Evolutionary conservation across 352 stramenopile genomes (phyloP).

Genomic region (Aphanomyces invadans): DNA sequence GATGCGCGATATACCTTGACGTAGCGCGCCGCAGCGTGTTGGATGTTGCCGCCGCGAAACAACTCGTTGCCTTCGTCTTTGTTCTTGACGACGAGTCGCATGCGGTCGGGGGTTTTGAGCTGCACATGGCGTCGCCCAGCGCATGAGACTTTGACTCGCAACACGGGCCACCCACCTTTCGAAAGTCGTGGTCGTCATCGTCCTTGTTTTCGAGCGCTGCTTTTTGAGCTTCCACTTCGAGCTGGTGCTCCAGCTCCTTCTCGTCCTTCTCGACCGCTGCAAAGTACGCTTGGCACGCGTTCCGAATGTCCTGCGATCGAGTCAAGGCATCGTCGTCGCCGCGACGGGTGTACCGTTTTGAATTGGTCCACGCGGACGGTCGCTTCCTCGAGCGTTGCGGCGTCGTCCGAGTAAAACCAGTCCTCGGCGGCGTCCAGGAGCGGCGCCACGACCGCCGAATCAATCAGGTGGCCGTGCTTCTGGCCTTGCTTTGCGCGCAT

Average conservation of each 20-base stretch:
- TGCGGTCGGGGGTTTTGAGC: conserved; percentile 88
- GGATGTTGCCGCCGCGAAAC: conserved; percentile 87
- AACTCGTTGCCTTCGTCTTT: conserved; percentile 94
- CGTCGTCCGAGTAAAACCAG: conserved; percentile 89
- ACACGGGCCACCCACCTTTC: conserved; percentile 38
- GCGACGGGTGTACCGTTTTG: conserved; percentile 22
- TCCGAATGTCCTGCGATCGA: conserved; percentile 32
- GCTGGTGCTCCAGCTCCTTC: conserved; percentile 54
- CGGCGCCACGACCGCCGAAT: conserved; percentile 44
- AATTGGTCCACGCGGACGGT: conserved; percentile 48
- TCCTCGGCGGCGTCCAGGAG: conserved; percentile 80
- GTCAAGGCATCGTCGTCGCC: not conserved
- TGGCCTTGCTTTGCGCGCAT: conserved; percentile 72
- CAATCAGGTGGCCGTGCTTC: conserved; percentile 69
- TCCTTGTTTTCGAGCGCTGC: conserved; percentile 62
- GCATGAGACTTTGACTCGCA: not conserved
- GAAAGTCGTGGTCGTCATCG: conserved; percentile 83
- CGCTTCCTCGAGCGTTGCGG: conserved; percentile 50
- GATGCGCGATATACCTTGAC: conserved; percentile 47
- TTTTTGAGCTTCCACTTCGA: conserved; percentile 65
- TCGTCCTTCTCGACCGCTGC: conserved; percentile 55
- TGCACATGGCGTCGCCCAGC: not conserved
- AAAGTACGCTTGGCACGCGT: conserved; percentile 59
- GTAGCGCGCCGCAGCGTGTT: conserved; percentile 83
- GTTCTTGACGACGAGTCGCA: conserved; percentile 91